Base-by-base conservation (phyloP, 1,284 basidiomycete species). In the Cryptococcus sp. region DNA sequence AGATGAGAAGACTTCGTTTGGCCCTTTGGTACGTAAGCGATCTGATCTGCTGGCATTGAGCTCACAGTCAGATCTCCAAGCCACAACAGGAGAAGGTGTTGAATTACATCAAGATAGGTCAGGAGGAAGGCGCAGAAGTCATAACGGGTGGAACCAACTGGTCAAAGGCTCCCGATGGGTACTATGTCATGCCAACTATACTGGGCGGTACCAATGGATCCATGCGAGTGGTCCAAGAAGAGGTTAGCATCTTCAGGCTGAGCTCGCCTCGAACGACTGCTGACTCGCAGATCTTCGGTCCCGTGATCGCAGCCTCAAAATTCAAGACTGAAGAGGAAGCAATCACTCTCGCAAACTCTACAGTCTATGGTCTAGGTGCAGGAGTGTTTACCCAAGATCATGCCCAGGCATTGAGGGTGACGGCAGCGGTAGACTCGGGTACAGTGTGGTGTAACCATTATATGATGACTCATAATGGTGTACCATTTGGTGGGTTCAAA, bases 401-500 rank as follows among this genome's bases (percentile, higher is more conserved):
- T n/a, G 83, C 80, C 63, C 87, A 90, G 67, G 88, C 86, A 66
- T 85, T 88, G 81, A 80, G 88, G 34, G 86, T 91, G 37, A 83
- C 87, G 7, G 81, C 80, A 32, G 82, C 83, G 40, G 76, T 91
- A 36, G 84, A 89, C 63, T 87, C 88, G 24, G 89, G 88, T 18
- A 46, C 50, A 3, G 56, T 60, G 2, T 55, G 59, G 53, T 37
- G 50, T 37, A 60, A 57, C 58, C 64, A 59, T 24, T 73, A 85
- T 85, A 63, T 45, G 85, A 3, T 31, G 14, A 66, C 88, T 45
- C 79, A 80, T 67, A 87, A 86, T 73, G 88, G 87, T 53, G 86
- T 89, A 36, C 90, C 91, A 0, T 92, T 92, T 60, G 91, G 90
- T 28, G 90, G 91, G 19, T 90, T 87, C 77, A 91, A 89, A 72